A percentile compares a stretch with the other conserved stretches of the same genome.
Conservation (phyloP, 768 basidiomycete species). For the Leccinum olivaceopallidum region DNA sequence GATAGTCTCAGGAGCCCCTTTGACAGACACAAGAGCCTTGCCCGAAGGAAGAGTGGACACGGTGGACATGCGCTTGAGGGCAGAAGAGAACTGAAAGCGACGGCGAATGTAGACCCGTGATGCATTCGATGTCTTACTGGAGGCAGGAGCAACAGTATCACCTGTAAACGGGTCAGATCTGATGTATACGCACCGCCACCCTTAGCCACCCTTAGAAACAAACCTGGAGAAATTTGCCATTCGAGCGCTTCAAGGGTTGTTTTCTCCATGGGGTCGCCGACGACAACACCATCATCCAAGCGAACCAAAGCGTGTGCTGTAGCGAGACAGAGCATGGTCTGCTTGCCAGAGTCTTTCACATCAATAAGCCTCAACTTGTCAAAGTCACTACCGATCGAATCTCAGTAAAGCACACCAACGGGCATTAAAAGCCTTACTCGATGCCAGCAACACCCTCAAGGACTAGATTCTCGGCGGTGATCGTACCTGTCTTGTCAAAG, state of each 20-base stretch:
- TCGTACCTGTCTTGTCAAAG: conserved; percentile 99
- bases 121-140: conserved; percentile 51
- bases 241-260: conserved; percentile 89
- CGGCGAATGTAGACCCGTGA: conserved; percentile 74
- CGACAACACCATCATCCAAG: conserved; percentile 90
- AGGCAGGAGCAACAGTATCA: conserved; percentile 66
- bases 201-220: conserved; percentile 8
- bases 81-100: conserved; percentile 97
- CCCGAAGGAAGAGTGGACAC: conserved; percentile 68
- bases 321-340: conserved; percentile 87
- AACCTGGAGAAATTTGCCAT: conserved; percentile 79
- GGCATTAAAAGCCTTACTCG: conserved; percentile 56
- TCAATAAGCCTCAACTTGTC: conserved; percentile 71
- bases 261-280: conserved; percentile 99
- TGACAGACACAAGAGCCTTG: conserved; percentile 71
- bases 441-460: conserved; percentile 93
- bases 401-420: conserved; percentile 2
- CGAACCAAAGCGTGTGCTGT: conserved; percentile 94
- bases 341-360: conserved; percentile 71
- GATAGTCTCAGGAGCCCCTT: conserved; percentile 97
- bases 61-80: conserved; percentile 97
- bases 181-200: background rate
- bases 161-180: conserved; percentile 34
- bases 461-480: conserved; percentile 93
- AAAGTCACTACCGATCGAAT: conserved; percentile 41